Evolutionary conservation across 371 early-diverging fungal genomes (phyloP).

Genomic region (Actinomortierella ambigua): DNA sequence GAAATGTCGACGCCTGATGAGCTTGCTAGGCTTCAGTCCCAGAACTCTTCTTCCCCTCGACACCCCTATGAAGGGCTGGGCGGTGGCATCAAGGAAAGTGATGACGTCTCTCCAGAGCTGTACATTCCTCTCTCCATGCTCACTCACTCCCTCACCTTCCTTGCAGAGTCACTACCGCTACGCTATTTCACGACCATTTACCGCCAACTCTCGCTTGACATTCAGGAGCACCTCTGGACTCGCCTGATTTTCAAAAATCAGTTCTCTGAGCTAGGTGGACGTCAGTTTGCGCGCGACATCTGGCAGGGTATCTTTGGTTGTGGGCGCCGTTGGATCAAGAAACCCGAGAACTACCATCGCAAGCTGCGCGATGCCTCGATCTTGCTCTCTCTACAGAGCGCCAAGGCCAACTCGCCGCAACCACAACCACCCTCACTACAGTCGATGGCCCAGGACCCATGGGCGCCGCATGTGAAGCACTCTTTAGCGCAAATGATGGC

Average conservation of each 20-base stretch:
- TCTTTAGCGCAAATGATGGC: constrained; percentile 52
- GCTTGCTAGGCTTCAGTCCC: not conserved
- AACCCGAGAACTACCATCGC: constrained; percentile 60
- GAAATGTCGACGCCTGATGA: constrained; percentile 16
- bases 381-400: constrained; percentile 49
- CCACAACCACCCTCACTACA: constrained; percentile 1
- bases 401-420: constrained; percentile 27
- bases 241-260: constrained; percentile 61
- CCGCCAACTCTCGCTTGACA: constrained; percentile 51
- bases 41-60: not conserved
- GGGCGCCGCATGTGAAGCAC: constrained; percentile 8
- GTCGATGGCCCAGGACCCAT: constrained; percentile 16
- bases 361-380: constrained; percentile 53
- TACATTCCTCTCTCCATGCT: constrained; percentile 61
- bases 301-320: constrained; percentile 61
- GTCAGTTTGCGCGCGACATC: constrained; percentile 61
- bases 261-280: constrained; percentile 58
- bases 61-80: not conserved
- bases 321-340: constrained; percentile 54
- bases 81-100: constrained; percentile 18
- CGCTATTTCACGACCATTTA: constrained; percentile 52
- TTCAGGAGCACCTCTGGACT: constrained; percentile 70
- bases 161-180: constrained; percentile 53
- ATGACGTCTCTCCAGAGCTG: constrained; percentile 67
- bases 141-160: constrained; percentile 51